Percentiles rank a stretch among this genome's conserved stretches.
phyloP scores from a whole-genome alignment of 148 eudicot species.

The Dysphania ambrosioides region DNA sequence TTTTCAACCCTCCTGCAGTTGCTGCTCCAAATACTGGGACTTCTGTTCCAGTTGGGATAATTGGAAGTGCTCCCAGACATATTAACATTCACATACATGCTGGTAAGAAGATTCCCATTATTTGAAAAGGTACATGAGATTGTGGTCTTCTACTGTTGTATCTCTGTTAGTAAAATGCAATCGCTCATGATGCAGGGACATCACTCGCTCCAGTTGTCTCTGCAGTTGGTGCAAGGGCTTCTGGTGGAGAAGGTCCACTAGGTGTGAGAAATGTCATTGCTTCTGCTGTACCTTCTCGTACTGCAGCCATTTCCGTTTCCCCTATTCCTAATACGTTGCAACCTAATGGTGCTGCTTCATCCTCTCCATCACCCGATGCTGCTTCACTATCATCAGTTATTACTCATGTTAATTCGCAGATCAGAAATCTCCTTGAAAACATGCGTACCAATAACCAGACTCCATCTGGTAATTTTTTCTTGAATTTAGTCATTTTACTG shows the following conservation, averaged over 20 bases:
- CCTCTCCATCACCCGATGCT: conserved; percentile 41
- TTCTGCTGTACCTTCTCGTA: conserved; percentile 48
- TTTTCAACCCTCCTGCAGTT: conserved; percentile 51
- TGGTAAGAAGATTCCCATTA: conserved; percentile 41
- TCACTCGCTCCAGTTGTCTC: conserved; percentile 43
- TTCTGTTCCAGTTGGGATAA: conserved; percentile 57
- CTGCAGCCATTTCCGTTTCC: conserved; percentile 39
- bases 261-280: conserved; percentile 51
- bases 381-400: conserved; percentile 36
- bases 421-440: conserved; percentile 44
- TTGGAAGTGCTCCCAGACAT: conserved; percentile 66
- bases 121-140: not conserved
- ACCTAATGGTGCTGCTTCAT: conserved; percentile 38
- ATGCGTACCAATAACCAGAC: conserved; percentile 40
- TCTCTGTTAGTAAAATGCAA: conserved; percentile 6
- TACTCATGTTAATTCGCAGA: conserved; percentile 45
- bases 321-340: conserved; percentile 40
- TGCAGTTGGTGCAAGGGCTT: conserved; percentile 61
- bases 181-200: conserved; percentile 32
- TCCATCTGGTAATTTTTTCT: conserved; percentile 39
- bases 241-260: conserved; percentile 59
- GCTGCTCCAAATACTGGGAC: conserved; percentile 42
- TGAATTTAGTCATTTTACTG: not conserved
- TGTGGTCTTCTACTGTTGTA: not conserved
- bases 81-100: conserved; percentile 92